Evolutionary conservation across 306 rosid species (phyloP), one percentile per base, ranked within the genome.

Genomic region (Myrica gale): DNA sequence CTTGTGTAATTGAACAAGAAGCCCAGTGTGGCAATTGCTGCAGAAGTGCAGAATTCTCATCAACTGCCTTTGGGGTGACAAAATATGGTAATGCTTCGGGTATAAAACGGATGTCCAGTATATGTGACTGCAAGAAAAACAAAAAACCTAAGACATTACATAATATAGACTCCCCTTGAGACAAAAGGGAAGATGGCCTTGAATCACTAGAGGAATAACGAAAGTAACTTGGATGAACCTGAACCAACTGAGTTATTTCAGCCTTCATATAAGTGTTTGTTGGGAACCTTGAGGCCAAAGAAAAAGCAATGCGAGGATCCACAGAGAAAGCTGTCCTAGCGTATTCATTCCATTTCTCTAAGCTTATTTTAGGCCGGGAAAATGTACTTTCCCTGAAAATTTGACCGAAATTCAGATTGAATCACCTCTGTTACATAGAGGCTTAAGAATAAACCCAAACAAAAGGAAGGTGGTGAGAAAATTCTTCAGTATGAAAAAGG

Each of bases 11-110:
- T 60, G 97, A 95, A 80, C 99, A 95, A 75, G 99, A 96, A 74
- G 97, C 99, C 99, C 99, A 95, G 85, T 95, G 99, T 56, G 99
- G 99, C 82, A 95, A 81, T 85, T 95, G 99, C 82, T 88, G 97
- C 79, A 95, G 71, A 79, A 92, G 99, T 76, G 84, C 90, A 16
- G 99, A 95, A 82, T 95, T 92, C 57, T 95, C 99, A 78, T 95
- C 99, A 79, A 89, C 78, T 7, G 97, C 91, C 85, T 92, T 95
- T 19, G 97, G 97, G 72, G 97, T 90, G 84, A 95, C 92, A 79
- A 95, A 95, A 85, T 88, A 95, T 56, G 99, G 92, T 84, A 95
- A 85, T 74, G 97, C 99, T 87, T 90, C 97, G 13, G 99, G 97
- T 81, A 95, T 90, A 77, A 83, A 76, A 73, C 97, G 97, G 75